Evolutionary conservation across 768 basidiomycete species (phyloP).

Genomic region (Leccinum uliginosum): DNA sequence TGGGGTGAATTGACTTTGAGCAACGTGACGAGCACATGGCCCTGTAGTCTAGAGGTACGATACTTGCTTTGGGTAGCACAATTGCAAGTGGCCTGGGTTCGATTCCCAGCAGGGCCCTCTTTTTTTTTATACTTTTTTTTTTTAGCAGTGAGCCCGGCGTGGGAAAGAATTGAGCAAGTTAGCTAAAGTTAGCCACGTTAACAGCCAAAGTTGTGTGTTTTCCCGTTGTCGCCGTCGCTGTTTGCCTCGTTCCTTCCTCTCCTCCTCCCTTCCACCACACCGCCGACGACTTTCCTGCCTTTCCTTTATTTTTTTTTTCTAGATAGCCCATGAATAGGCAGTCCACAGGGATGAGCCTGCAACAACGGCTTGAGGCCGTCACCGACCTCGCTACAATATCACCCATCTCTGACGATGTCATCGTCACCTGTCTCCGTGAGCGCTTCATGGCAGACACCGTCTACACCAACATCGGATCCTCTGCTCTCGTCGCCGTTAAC

Average conservation of each 20-base stretch:
- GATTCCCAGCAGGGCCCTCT: constrained; percentile 34
- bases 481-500: constrained; percentile 80
- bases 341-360: constrained; percentile 42
- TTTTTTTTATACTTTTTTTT: constrained; percentile 2
- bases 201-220: constrained; percentile 10
- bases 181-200: constrained; percentile 26
- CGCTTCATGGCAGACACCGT: constrained; percentile 81
- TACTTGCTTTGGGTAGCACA: constrained; percentile 34
- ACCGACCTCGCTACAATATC: constrained; percentile 66
- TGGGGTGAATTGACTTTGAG: neutral
- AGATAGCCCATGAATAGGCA: constrained; percentile 36
- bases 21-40: constrained; percentile 1
- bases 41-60: constrained; percentile 37
- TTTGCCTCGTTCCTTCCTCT: constrained; percentile 19
- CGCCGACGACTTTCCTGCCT: neutral
- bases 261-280: constrained; percentile 7
- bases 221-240: constrained; percentile 18
- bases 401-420: constrained; percentile 73
- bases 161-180: constrained; percentile 11
- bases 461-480: constrained; percentile 71
- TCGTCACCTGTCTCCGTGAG: constrained; percentile 81
- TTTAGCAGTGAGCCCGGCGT: constrained; percentile 10
- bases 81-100: constrained; percentile 37
- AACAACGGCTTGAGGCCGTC: constrained; percentile 69
- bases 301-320: neutral